These are phyloP conservation scores for Ogataea henricii DNA, from an alignment of 805 yeast species.

Conservation along the genomic window DNA sequence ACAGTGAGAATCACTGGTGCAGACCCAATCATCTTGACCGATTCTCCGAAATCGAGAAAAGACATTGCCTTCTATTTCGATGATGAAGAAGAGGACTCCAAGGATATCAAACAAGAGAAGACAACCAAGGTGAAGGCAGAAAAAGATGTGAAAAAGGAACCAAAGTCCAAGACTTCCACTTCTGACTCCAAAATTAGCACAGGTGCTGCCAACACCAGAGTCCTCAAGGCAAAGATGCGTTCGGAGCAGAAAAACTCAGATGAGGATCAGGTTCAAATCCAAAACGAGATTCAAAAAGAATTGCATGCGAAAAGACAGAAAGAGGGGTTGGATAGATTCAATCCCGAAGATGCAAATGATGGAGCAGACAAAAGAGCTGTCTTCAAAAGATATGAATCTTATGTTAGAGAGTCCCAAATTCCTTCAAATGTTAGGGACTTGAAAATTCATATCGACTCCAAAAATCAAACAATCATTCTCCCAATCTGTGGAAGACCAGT, in stretches of 20 bases:
- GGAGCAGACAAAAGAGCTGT: constrained; percentile 62
- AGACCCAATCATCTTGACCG: constrained; percentile 69
- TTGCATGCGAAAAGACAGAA: constrained; percentile 83
- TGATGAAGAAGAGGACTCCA: constrained; percentile 56
- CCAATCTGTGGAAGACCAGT: constrained; percentile 97
- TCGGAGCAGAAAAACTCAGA: constrained; percentile 72
- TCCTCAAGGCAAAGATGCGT: constrained; percentile 76
- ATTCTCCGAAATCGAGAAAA: constrained; percentile 66
- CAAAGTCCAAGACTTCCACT: constrained; percentile 5
- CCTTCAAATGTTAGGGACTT: constrained; percentile 82
- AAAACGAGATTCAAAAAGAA: constrained; percentile 79
- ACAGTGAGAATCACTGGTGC: constrained; percentile 69
- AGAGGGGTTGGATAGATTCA: constrained; percentile 81
- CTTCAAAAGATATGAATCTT: constrained; percentile 93
- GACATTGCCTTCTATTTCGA: constrained; percentile 86
- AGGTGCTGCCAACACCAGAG: constrained; percentile 55
- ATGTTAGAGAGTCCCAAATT: constrained; percentile 88
- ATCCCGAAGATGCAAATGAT: constrained; percentile 74
- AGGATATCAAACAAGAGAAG: constrained; percentile 35
- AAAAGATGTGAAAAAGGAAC: constrained; percentile 10
- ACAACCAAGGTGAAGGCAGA: constrained; percentile 24
- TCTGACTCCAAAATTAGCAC: constrained; percentile 26
- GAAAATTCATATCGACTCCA: constrained; percentile 82
- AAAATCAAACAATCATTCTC: constrained; percentile 82
- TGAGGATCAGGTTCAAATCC: constrained; percentile 76